Conservation (phyloP, 2,329 filamentous ascomycete genomes). For the Tolypocladium nubicola region DNA sequence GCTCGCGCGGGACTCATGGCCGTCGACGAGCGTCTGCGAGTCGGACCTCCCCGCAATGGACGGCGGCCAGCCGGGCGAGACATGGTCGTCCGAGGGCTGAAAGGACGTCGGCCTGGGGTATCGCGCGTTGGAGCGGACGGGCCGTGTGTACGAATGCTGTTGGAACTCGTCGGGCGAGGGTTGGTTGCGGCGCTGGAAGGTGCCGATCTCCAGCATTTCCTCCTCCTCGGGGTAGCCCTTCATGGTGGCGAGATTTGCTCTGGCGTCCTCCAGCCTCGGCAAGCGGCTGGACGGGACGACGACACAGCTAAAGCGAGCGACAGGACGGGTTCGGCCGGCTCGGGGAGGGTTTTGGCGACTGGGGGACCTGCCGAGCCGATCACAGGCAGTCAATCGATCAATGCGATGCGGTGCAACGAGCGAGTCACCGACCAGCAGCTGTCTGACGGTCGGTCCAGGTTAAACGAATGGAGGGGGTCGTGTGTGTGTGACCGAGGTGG, state of each 20-base stretch:
- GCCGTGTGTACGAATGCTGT: constrained; percentile 9
- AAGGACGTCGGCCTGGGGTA: not conserved
- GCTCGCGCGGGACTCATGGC: constrained; percentile 12
- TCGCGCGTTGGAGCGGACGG: constrained; percentile 1
- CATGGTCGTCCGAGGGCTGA: constrained; percentile 1
- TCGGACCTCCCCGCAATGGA: constrained; percentile 12
- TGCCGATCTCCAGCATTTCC: constrained; percentile 25
- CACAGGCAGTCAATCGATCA: not conserved
- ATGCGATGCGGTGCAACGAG: not conserved
- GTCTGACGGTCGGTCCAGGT: not conserved
- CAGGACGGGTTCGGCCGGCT: not conserved
- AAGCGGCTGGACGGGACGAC: not conserved
- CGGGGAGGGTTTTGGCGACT: not conserved
- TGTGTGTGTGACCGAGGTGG: not conserved
- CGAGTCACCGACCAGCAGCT: not conserved
- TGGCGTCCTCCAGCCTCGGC: not conserved
- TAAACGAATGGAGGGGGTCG: not conserved
- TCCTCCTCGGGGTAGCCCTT: constrained; percentile 19
- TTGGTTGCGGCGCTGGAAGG: constrained; percentile 12
- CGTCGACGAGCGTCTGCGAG: constrained; percentile 18
- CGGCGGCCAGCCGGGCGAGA: constrained; percentile 8
- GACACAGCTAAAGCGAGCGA: not conserved
- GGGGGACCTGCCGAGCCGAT: constrained; percentile 1
- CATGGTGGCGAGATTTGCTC: constrained; percentile 8
- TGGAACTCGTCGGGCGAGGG: constrained; percentile 16